Evolutionary conservation across 2,329 filamentous ascomycete genomes (phyloP).

Genomic region (Diaporthe sp.): DNA sequence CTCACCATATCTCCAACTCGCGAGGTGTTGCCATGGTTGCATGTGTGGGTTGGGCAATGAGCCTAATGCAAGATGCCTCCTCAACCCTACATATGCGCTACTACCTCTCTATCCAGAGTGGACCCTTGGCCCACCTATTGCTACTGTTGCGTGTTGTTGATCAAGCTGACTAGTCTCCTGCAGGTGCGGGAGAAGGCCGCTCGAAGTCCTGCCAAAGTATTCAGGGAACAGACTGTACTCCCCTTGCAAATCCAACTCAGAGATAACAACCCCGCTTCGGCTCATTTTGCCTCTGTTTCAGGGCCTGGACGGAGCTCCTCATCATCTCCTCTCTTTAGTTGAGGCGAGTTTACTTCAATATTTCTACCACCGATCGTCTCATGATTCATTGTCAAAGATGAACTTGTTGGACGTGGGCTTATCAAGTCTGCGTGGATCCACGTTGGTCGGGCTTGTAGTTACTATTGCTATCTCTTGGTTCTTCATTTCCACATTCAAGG

Average conservation of each 20-base stretch:
- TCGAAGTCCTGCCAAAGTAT: not conserved
- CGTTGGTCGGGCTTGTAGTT: not conserved
- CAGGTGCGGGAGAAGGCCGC: no score
- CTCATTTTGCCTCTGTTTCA: not conserved
- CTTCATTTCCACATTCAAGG: not conserved
- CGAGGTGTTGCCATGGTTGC: not conserved
- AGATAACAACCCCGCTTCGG: not conserved
- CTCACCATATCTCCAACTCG: not conserved
- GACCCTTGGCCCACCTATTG: not conserved
- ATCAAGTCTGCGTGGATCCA: not conserved
- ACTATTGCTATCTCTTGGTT: not conserved
- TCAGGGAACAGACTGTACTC: not conserved
- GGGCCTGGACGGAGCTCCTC: no score
- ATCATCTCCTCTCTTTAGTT: not conserved
- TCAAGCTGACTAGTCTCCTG: constrained; percentile 5
- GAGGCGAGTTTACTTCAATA: not conserved
- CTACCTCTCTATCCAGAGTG: constrained; percentile 2
- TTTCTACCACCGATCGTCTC: not conserved
- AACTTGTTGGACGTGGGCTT: not conserved
- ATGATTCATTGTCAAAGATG: not conserved
- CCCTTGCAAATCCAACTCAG: not conserved
- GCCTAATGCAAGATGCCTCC: not conserved
- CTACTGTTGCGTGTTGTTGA: not conserved
- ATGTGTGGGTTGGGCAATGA: no score
- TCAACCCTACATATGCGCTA: not conserved